Conservation (phyloP, 805 yeast species). For the Kluyveromyces nonfermentans region DNA sequence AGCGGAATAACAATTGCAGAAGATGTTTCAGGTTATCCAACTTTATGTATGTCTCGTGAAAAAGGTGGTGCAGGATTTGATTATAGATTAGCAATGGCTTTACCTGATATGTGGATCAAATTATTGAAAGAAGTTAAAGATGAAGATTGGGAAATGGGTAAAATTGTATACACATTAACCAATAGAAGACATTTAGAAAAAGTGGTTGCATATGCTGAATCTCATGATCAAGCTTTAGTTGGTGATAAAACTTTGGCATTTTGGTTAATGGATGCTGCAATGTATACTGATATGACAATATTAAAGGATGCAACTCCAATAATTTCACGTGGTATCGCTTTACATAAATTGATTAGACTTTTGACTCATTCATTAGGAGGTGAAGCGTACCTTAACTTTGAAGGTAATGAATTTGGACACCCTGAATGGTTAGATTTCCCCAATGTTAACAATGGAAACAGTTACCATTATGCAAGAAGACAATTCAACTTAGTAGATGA, state of each 20-base stretch:
- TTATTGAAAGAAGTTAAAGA: constrained; percentile 72
- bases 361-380: constrained; percentile 91
- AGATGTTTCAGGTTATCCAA: constrained; percentile 97
- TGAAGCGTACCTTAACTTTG: constrained; percentile 91
- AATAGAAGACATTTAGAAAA: constrained; percentile 83
- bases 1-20: constrained; percentile 79
- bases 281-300: constrained; percentile 92
- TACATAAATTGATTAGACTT: constrained; percentile 85
- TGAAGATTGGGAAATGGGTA: constrained; percentile 86
- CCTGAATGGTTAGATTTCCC: constrained; percentile 99
- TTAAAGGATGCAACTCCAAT: constrained; percentile 64
- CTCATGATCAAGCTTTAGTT: constrained; percentile 95
- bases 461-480: constrained; percentile 89
- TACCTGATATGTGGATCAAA: constrained; percentile 99
- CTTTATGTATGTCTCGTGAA: constrained; percentile 65
- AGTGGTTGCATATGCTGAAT: constrained; percentile 87
- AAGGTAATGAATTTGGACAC: constrained; percentile 97
- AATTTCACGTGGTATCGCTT: constrained; percentile 80
- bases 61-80: constrained; percentile 91
- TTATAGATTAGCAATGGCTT: constrained; percentile 90
- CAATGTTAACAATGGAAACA: constrained; percentile 74
- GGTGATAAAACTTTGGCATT: constrained; percentile 96
- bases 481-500: constrained; percentile 86
- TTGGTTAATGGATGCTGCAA: constrained; percentile 97
- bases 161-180: constrained; percentile 70